Evolutionary conservation across 1,284 basidiomycete genomes (phyloP).

Genomic region (Malassezia psittaci): DNA sequence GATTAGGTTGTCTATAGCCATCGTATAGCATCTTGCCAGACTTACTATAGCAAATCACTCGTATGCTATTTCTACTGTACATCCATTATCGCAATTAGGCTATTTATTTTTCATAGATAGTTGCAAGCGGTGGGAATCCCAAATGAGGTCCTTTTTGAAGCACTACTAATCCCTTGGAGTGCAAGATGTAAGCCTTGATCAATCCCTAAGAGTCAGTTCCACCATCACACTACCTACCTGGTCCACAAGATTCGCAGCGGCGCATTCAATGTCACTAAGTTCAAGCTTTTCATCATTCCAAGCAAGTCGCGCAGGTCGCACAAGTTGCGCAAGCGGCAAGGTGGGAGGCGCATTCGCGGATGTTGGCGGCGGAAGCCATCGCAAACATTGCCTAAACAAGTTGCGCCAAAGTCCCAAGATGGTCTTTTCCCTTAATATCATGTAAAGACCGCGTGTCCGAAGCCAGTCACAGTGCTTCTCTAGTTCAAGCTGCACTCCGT

Average conservation of each 20-base stretch:
- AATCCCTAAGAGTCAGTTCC: slow-evolving; percentile 37
- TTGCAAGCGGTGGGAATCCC: slow-evolving; percentile 45
- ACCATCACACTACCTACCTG: slow-evolving; percentile 28
- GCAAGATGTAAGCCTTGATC: slow-evolving; percentile 49
- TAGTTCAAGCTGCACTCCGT: slow-evolving; percentile 29
- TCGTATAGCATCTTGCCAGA: no score
- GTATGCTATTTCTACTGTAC: no score
- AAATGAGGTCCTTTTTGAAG: slow-evolving; percentile 45
- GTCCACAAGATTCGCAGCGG: slow-evolving; percentile 48
- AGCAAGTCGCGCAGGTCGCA: slow-evolving; percentile 39
- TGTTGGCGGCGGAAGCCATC: slow-evolving; percentile 8
- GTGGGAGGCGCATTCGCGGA: slow-evolving; percentile 41
- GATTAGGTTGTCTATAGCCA: no score
- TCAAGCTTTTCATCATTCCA: slow-evolving; percentile 43
- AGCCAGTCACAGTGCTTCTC: slow-evolving; percentile 45
- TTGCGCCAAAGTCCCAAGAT: slow-evolving; percentile 50
- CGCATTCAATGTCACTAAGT: slow-evolving; percentile 48
- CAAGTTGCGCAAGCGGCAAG: slow-evolving; percentile 32
- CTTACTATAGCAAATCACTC: background rate
- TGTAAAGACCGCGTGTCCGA: slow-evolving; percentile 44
- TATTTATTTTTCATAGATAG: slow-evolving; percentile 17
- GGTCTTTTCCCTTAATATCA: slow-evolving; percentile 48
- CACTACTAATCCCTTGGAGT: slow-evolving; percentile 46
- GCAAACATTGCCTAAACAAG: slow-evolving; percentile 31
- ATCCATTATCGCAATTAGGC: no score